phyloP scores from a whole-genome alignment of 2,329 filamentous ascomycete species.

The Trichoderma hamatum region DNA sequence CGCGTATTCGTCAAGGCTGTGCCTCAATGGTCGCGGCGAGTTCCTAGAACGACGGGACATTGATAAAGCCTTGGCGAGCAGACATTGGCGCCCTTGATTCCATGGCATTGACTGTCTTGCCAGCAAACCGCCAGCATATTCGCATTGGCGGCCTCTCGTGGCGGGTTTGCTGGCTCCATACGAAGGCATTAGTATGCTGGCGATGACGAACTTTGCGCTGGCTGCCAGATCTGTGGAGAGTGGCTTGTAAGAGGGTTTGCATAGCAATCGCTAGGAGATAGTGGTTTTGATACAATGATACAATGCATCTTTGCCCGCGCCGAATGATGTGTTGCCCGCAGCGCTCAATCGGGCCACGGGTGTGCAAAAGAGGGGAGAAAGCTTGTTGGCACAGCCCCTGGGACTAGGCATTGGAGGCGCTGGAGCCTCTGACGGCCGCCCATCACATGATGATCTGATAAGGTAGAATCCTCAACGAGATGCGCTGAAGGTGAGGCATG shows the following conservation, averaged over 20 bases:
- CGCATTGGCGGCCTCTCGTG: constrained; percentile 22
- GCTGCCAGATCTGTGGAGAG: not conserved
- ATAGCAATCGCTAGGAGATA: not conserved
- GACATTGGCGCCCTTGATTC: not conserved
- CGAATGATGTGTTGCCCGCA: not conserved
- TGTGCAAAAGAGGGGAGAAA: not conserved
- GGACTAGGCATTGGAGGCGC: not conserved
- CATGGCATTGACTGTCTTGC: constrained; percentile 10
- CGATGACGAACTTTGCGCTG: not conserved
- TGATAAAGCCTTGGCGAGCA: constrained; percentile 8
- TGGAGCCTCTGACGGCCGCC: constrained; percentile 22
- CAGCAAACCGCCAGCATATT: not conserved
- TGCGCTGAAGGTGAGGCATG: not conserved
- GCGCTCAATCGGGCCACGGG: not conserved
- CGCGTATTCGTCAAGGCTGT: constrained; percentile 19
- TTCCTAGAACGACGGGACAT: not conserved
- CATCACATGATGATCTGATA: constrained; percentile 24
- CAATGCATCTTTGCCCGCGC: not conserved
- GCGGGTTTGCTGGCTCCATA: constrained; percentile 10
- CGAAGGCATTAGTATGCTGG: not conserved
- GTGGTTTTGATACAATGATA: not conserved
- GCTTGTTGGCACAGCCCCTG: constrained; percentile 24
- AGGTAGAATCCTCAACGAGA: not conserved
- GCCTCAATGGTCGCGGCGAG: not conserved
- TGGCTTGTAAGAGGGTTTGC: not conserved